A percentile compares a stretch with the other conserved stretches of the same genome.
phyloP scores from a whole-genome alignment of 208 protist genomes.

The Endotrypanum monterogeii region DNA sequence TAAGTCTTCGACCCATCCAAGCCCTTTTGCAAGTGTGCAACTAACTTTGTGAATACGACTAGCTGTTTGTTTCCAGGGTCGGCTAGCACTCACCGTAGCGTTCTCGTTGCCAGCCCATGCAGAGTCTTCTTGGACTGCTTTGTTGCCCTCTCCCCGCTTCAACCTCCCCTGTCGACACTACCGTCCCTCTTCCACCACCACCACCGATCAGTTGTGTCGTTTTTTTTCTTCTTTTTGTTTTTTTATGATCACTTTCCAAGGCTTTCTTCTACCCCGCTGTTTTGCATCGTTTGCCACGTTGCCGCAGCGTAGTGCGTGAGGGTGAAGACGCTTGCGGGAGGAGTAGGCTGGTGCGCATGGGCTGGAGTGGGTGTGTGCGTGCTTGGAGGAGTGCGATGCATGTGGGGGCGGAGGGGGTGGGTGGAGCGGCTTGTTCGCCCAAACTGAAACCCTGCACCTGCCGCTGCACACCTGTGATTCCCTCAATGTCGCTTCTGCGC shows the following conservation, averaged over 20 bases:
- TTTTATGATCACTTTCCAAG: not conserved
- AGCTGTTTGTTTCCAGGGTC: not conserved
- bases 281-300: not conserved
- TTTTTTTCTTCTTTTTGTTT: not conserved
- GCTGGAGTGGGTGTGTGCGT: too few relatives aligned
- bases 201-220: constrained; percentile 2
- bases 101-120: not conserved
- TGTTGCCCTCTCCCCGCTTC: not conserved
- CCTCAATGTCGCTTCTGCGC: not conserved
- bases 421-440: not conserved
- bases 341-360: too few relatives aligned
- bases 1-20: constrained; percentile 12
- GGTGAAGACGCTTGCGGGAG: too few relatives aligned
- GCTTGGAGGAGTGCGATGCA: too few relatives aligned
- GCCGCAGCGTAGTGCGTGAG: not conserved
- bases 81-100: not conserved
- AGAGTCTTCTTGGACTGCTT: not conserved
- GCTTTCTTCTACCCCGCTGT: too few relatives aligned
- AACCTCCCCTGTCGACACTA: not conserved
- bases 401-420: not conserved
- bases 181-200: not conserved
- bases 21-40: not conserved
- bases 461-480: not conserved
- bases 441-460: not conserved
- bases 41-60: not conserved